These are phyloP conservation scores for Sporothrix dimorphospora DNA, from an alignment of 2,329 filamentous ascomycete genomes.

Conservation along the genomic window DNA sequence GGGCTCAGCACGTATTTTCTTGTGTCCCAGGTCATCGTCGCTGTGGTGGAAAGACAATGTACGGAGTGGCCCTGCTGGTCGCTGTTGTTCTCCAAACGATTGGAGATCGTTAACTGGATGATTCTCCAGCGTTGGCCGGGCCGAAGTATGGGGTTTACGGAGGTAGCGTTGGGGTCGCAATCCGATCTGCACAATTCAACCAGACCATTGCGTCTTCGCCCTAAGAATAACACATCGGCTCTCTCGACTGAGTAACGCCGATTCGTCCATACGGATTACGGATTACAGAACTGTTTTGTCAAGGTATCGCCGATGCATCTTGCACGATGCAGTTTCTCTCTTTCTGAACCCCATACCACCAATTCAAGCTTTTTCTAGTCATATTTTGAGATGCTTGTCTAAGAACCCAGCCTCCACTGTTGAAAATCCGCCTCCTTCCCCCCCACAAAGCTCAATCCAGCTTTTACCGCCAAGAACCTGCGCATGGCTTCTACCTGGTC, in stretches of 20 bases:
- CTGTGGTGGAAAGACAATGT: neutral
- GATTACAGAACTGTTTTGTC: too few species aligned
- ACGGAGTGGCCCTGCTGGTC: neutral
- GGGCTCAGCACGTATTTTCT: slow-evolving; percentile 16
- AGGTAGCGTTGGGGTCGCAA: neutral
- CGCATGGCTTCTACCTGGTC: neutral
- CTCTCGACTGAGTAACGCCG: slow-evolving; percentile 2
- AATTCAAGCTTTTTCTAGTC: neutral
- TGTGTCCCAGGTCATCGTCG: neutral
- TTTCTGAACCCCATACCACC: too few species aligned
- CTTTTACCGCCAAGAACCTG: neutral
- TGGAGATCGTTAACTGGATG: neutral
- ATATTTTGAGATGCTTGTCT: neutral
- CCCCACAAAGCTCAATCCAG: too few species aligned
- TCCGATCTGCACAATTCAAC: neutral
- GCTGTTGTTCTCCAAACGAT: neutral
- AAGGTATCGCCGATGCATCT: neutral
- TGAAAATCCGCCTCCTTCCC: neutral
- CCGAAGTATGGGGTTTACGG: neutral
- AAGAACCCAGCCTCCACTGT: neutral
- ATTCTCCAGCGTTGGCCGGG: neutral
- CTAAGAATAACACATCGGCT: neutral
- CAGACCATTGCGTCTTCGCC: slow-evolving; percentile 11
- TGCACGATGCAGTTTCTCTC: too few species aligned
- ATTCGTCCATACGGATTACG: neutral